Conservation (phyloP, 164 flowering plant species). For the Chloranthus sessilifolius region DNA sequence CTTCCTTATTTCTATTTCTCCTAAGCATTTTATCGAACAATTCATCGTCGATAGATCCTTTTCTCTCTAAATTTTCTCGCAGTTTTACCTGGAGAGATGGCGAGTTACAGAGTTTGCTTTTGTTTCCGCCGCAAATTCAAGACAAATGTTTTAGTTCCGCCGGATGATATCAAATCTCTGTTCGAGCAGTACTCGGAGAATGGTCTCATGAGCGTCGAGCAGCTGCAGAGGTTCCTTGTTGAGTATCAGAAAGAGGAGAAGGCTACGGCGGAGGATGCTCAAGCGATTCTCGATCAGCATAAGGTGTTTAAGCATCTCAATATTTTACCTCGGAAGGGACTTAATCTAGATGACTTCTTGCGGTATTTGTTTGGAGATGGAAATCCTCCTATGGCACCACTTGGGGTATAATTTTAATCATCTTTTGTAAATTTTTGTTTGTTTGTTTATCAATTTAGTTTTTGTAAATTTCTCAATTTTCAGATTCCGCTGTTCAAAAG, state of each 20-base stretch:
- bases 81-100: no score
- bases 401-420: slow-evolving; percentile 10
- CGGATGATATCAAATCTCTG: slow-evolving; percentile 53
- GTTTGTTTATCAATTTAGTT: neutral
- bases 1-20: no score
- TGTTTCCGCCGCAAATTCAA: slow-evolving; percentile 73
- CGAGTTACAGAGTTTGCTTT: slow-evolving; percentile 72
- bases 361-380: slow-evolving; percentile 27
- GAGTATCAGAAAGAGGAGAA: slow-evolving; percentile 55
- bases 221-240: slow-evolving; percentile 54
- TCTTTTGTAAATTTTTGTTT: neutral
- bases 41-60: no score
- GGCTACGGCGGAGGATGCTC: slow-evolving; percentile 60
- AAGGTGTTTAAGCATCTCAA: slow-evolving; percentile 30
- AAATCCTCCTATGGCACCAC: slow-evolving; percentile 32
- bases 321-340: slow-evolving; percentile 23
- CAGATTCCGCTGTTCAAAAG: neutral
- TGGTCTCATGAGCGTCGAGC: slow-evolving; percentile 56
- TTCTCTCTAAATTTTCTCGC: no score
- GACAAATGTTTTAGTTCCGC: slow-evolving; percentile 51
- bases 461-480: neutral
- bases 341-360: slow-evolving; percentile 32
- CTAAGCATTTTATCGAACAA: no score
- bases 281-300: slow-evolving; percentile 40
- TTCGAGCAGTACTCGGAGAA: slow-evolving; percentile 62